Base-by-base conservation (phyloP, 805 yeast species). In the Lachancea kluyveri region DNA sequence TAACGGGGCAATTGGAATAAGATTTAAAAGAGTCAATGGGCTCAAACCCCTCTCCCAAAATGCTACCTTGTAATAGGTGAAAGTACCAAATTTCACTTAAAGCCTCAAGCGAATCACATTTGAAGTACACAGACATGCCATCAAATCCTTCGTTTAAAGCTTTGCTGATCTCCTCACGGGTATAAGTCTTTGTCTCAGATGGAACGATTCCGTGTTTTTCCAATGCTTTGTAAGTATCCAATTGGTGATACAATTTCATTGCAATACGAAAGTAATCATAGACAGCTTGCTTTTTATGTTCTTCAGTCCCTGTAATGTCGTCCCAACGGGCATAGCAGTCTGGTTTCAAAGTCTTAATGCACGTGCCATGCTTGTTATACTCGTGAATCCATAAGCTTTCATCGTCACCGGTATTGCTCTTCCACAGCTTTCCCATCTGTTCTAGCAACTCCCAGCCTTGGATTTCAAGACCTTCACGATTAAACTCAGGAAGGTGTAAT, bases 281-380 rank as follows among this genome's bases (percentile, higher is more conserved):
- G 17, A 83, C 87, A 17, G 64, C 52, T 31, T 54, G 43, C 25
- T 56, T 46, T 6, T 46, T 43, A 21, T 37, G 39, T 16, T 43
- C 38, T n/a, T 30, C 34, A 21, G 28, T 34, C 10, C 40, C 32
- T n/a, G n/a, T n/a, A n/a, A n/a, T n/a, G n/a, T n/a, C n/a, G 15
- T 44, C 39, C 57, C 61, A 54, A 12, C 54, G 46, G 5, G 59
- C 60, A 57, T 86, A 87, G 56, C 97, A 88, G 4, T 56, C 45
- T 3, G 92, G 83, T 35, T 69, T 73, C 27, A 88, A 63, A 1
- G 96, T 86, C 28, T 78, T 73, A 69, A 87, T 77, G 60, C 96
- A 88, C 7, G 95, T 86, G 15, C 88, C 96, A 54, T 88, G 97
- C 55, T 88, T 88, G 63, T 88, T 87, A 68, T 73, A 88, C 59